These are phyloP conservation scores for Marsdenia floribunda DNA, from an alignment of 257 asterid species.

Conservation along the genomic window DNA sequence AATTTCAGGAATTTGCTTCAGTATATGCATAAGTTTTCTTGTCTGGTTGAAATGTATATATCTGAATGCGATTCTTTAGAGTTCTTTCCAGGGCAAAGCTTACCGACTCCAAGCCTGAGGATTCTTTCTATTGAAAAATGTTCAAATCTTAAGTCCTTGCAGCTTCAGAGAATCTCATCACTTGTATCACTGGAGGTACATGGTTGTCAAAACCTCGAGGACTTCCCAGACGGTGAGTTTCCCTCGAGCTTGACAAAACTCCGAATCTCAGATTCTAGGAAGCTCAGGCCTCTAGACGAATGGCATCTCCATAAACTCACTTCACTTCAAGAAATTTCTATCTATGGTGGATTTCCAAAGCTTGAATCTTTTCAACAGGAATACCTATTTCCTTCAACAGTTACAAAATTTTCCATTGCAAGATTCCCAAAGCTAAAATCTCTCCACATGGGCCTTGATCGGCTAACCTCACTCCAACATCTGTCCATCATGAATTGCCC, in stretches of 20 bases:
- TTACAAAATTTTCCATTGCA: constrained; percentile 46
- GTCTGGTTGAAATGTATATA: constrained; percentile 44
- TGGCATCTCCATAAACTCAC: constrained; percentile 60
- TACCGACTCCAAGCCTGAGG: constrained; percentile 47
- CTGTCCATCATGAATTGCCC: constrained; percentile 55
- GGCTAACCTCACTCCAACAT: constrained; percentile 40
- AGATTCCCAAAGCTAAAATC: constrained; percentile 51
- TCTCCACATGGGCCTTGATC: constrained; percentile 46
- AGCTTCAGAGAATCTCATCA: constrained; percentile 22
- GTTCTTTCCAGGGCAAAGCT: constrained; percentile 49
- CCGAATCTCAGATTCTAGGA: constrained; percentile 60
- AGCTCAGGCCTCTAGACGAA: constrained; percentile 42
- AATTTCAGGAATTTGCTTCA: constrained; percentile 39
- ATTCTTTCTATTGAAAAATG: constrained; percentile 55
- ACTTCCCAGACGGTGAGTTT: constrained; percentile 34
- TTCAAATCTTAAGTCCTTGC: constrained; percentile 43
- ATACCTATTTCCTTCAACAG: constrained; percentile 42
- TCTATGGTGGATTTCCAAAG: constrained; percentile 63
- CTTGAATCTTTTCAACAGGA: constrained; percentile 40
- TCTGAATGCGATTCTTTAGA: constrained; percentile 36
- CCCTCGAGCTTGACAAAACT: constrained; percentile 50
- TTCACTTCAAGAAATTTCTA: constrained; percentile 53
- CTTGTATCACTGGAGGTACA: constrained; percentile 53
- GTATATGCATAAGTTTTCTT: constrained; percentile 34
- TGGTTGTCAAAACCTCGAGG: constrained; percentile 58